A percentile compares a stretch with the other conserved stretches of the same genome.
Evolutionary conservation across 345 rosid genomes (phyloP).

Genomic region (Brassica carinata): DNA sequence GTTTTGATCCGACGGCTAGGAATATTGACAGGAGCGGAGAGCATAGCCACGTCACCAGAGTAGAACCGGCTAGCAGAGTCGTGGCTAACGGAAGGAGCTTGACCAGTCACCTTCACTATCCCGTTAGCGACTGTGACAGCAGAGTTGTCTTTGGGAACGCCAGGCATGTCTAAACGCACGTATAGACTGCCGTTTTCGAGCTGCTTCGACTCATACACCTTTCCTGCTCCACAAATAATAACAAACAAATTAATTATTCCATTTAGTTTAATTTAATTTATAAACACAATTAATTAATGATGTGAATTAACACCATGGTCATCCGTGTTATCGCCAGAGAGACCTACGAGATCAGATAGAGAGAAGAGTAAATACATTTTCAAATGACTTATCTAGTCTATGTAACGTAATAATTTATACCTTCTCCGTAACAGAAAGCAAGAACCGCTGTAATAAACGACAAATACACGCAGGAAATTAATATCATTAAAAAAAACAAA

Average conservation of each 20-base stretch:
- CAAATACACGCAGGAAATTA: neutral
- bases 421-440: neutral
- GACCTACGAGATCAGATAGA: neutral
- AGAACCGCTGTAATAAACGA: neutral
- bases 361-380: neutral
- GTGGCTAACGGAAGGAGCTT: neutral
- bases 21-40: neutral
- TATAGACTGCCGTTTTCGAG: neutral
- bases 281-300: neutral
- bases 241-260: neutral
- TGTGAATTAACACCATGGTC: neutral
- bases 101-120: neutral
- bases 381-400: neutral
- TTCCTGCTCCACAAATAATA: neutral
- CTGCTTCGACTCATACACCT: neutral
- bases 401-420: neutral
- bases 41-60: slow-evolving; percentile 8
- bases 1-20: neutral
- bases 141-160: neutral
- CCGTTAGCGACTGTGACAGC: neutral
- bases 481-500: too few species aligned
- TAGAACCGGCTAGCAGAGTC: neutral
- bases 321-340: neutral
- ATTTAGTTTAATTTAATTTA: too few species aligned
- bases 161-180: neutral